Evolutionary conservation across 78 protist species (phyloP).

Genomic region (Dictyostelium firmibasis): DNA sequence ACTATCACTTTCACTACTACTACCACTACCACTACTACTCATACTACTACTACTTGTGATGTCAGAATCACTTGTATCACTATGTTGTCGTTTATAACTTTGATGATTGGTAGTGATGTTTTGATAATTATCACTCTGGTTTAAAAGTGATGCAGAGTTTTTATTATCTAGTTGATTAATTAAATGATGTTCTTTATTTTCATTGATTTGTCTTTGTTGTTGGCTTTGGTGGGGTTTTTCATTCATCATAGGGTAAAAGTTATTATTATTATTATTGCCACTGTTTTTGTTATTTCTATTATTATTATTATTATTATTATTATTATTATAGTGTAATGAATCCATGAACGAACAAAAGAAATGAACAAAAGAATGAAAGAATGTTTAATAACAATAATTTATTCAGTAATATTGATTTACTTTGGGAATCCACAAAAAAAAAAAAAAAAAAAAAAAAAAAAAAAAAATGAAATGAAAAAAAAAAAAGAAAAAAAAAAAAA

Average conservation of each 20-base stretch:
- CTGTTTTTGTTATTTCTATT: background rate
- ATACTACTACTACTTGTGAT: background rate
- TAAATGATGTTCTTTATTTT: background rate
- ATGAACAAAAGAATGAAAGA: too few relatives aligned
- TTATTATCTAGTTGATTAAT: background rate
- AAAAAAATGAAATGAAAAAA: too few relatives aligned
- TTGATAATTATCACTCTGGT: background rate
- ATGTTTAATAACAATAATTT: too few relatives aligned
- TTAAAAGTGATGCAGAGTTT: background rate
- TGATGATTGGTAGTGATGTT: background rate
- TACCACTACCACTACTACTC: background rate
- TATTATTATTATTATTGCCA: background rate
- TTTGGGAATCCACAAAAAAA: too few relatives aligned
- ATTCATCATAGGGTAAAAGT: background rate
- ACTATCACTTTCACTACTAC: constrained; percentile 2
- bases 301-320: too few relatives aligned
- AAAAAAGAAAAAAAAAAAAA: too few relatives aligned
- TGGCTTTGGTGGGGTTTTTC: background rate
- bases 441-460: too few relatives aligned
- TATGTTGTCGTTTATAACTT: background rate
- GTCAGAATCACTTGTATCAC: background rate
- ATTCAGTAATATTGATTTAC: too few relatives aligned
- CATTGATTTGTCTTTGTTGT: background rate
- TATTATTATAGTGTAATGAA: background rate
- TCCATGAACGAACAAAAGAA: too few relatives aligned